Evolutionary conservation across 1,284 basidiomycete genomes (phyloP), one percentile per base, ranked within the genome.

Genomic region (Acaromyces ingoldii): DNA sequence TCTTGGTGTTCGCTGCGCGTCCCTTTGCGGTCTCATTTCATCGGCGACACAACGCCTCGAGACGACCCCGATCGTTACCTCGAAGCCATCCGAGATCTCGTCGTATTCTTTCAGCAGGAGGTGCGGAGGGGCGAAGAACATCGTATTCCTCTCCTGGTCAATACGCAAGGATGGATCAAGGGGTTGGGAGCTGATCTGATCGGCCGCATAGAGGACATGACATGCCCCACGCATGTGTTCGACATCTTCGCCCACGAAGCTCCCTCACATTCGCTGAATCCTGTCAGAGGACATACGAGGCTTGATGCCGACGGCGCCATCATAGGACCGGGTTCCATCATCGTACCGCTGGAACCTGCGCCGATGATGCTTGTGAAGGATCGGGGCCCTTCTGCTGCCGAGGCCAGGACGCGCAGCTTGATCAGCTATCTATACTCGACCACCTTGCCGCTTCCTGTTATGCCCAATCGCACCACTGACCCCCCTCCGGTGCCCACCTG

Each of bases 161-260:
- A 98, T 75, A 96, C 89, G 0, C 92, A 93, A 83, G 93, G 93
- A 1, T 98, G 93, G 93, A 83, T 84, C 13, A 96, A 93, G 75
- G 93, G 93, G 1, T 82, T 96, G 1, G 93, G 93, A 1, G 85
- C 85, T 17, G 89, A 95, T 63, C 77, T 98, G 2, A 81, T 85
- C 9, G 74, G 75, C 2, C 82, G 82, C 57, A 84, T 96, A 41
- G 85, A 91, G 69, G 80, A 80, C 1, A 76, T 85, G 15, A 76
- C 85, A 1, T 78, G 82, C 42, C 84, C 90, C 0, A 84, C 83
- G 0, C 79, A 83, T 60, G 77, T 88, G 22, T 87, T 86, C 69
- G 82, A 84, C 33, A 49, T 66, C 22, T 13, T 19, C 13, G 21
- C n/a, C 7, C 25, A 22, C n/a, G 7, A n/a, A 30, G 11, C 29